These are phyloP conservation scores for Radiomyces spectabilis DNA, from an alignment of 192 early-diverging fungal species.

Conservation along the genomic window DNA sequence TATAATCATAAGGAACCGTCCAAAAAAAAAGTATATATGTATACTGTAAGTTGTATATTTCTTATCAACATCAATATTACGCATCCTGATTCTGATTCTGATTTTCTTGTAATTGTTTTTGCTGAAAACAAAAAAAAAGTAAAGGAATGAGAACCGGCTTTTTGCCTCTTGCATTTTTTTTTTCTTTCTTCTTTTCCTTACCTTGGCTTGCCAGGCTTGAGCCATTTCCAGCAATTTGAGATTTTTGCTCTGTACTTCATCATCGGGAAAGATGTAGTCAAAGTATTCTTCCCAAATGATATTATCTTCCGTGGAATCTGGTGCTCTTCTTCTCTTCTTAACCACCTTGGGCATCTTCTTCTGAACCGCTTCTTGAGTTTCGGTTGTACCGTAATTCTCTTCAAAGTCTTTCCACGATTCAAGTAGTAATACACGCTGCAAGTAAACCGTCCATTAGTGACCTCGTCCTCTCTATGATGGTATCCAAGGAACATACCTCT, in stretches of 20 bases:
- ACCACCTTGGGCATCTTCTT: slow-evolving; percentile 82
- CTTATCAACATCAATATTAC: not conserved
- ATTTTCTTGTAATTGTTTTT: too few species aligned
- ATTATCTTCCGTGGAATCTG: slow-evolving; percentile 46
- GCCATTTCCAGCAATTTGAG: slow-evolving; percentile 90
- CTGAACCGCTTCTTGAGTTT: slow-evolving; percentile 55
- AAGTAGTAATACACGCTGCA: slow-evolving; percentile 70
- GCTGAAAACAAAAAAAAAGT: not conserved
- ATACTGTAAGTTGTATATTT: not conserved
- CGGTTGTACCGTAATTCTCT: slow-evolving; percentile 44
- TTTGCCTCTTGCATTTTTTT: not conserved
- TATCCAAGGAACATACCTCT: slow-evolving; percentile 40
- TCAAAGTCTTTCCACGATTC: slow-evolving; percentile 93
- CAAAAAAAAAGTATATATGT: not conserved
- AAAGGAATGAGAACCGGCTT: not conserved
- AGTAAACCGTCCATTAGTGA: not conserved
- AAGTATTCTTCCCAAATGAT: slow-evolving; percentile 94
- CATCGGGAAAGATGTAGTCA: slow-evolving; percentile 98
- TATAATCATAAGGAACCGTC: too few species aligned
- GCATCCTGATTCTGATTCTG: not conserved
- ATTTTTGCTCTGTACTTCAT: slow-evolving; percentile 76
- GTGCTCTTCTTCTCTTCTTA: slow-evolving; percentile 74
- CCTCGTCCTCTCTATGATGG: not conserved
- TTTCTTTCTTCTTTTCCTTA: not conserved
- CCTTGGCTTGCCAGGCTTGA: slow-evolving; percentile 64